Evolutionary conservation across 2,329 filamentous ascomycete genomes (phyloP).

Genomic region (Chaetomiaceae sp.): DNA sequence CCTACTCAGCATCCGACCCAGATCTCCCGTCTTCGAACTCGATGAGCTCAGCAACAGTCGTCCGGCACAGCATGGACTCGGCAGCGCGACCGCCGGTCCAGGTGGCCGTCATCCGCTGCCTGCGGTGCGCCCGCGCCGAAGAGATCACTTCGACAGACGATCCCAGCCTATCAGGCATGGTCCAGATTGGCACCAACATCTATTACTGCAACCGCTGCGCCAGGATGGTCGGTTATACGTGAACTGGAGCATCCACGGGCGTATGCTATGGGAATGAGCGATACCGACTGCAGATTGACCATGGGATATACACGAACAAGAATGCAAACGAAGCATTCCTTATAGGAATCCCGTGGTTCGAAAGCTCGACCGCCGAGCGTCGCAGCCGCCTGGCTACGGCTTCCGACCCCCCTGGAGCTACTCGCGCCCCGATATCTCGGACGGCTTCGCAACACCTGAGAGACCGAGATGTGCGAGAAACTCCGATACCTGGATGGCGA

Average conservation of each 20-base stretch:
- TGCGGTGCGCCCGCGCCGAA: constrained; percentile 56
- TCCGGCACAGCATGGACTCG: constrained; percentile 48
- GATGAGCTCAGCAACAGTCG: constrained; percentile 31
- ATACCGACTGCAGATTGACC: not conserved
- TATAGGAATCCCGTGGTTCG: no score
- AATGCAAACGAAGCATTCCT: no score
- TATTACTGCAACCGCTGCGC: constrained; percentile 64
- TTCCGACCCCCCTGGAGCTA: not conserved
- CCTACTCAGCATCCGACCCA: constrained; percentile 40
- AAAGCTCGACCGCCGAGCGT: not conserved
- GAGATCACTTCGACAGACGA: constrained; percentile 60
- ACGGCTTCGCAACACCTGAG: not conserved
- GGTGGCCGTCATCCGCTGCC: constrained; percentile 58
- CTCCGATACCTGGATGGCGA: not conserved
- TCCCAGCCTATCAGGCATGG: constrained; percentile 55
- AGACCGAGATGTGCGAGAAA: not conserved
- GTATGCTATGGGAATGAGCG: constrained; percentile 25
- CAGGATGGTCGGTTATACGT: constrained; percentile 60
- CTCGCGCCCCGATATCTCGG: not conserved
- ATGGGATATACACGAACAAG: no score
- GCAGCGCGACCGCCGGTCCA: constrained; percentile 44
- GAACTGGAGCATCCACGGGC: constrained; percentile 23
- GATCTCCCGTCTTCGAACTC: constrained; percentile 35
- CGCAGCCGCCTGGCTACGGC: not conserved
- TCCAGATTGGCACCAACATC: constrained; percentile 60